Percentiles rank a stretch among this genome's conserved stretches.
Evolutionary conservation across 2,329 filamentous ascomycete species (phyloP).

Genomic region (Diaporthe ampelina): DNA sequence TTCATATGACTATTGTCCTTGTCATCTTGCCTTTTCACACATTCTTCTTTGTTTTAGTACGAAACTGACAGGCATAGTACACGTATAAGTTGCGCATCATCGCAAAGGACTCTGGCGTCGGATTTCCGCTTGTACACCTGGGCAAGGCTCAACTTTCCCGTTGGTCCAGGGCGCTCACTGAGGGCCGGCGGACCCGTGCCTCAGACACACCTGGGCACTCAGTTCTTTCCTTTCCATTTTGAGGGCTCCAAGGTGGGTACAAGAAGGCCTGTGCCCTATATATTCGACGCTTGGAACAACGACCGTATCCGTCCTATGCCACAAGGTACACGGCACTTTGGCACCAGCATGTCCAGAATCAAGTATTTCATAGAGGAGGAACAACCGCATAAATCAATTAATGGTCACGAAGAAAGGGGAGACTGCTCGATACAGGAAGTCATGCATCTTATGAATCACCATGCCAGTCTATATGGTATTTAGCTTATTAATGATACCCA

Average conservation of each 20-base stretch:
- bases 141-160: neutral
- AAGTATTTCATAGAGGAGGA: neutral
- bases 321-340: constrained; percentile 6
- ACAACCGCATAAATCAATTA: neutral
- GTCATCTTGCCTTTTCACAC: neutral
- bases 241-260: no score
- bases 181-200: no score
- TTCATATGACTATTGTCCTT: neutral
- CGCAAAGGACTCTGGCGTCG: neutral
- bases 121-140: neutral
- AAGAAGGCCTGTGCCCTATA: no score
- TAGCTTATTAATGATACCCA: constrained; percentile 13
- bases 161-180: no score
- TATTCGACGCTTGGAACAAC: no score
- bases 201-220: no score
- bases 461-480: neutral
- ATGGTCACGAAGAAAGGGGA: neutral
- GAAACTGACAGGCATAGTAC: neutral
- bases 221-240: no score
- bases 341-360: neutral
- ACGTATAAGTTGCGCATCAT: neutral
- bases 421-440: neutral
- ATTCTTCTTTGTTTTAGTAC: no score
- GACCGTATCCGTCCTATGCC: neutral
- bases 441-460: neutral